phyloP scores from a whole-genome alignment of 352 stramenopile species.

The Phytopythium litorale region DNA sequence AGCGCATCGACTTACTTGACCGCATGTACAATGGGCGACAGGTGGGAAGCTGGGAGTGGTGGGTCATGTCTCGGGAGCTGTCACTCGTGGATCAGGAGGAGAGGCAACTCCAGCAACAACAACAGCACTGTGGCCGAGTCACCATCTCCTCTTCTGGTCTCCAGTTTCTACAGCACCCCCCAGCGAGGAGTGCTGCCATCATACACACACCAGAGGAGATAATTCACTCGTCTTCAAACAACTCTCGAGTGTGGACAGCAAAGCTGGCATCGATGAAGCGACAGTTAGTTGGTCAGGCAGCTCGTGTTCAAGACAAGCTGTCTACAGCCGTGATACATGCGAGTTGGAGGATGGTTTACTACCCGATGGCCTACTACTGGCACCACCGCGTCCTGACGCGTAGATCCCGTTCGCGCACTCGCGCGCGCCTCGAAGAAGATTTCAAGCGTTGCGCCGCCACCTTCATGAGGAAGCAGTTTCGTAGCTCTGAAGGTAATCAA shows the following conservation, averaged over 20 bases:
- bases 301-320: not conserved
- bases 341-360: not conserved
- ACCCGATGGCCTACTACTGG: slow-evolving; percentile 4
- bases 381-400: not conserved
- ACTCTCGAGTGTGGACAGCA: not conserved
- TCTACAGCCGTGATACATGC: not conserved
- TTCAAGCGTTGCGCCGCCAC: not conserved
- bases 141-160: not conserved
- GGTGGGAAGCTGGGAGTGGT: not conserved
- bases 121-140: not conserved
- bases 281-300: not conserved
- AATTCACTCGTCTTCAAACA: not conserved
- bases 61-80: slow-evolving; percentile 4
- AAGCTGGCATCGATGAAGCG: not conserved
- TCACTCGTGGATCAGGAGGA: not conserved
- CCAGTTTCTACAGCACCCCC: not conserved
- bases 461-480: not conserved
- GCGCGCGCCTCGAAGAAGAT: not conserved
- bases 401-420: not conserved
- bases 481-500: not conserved
- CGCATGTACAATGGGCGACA: slow-evolving; percentile 3
- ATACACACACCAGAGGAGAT: not conserved
- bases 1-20: not conserved
- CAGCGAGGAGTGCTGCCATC: not conserved
- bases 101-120: not conserved